Evolutionary conservation across 2,329 filamentous ascomycete genomes (phyloP), one percentile per base, ranked within the genome.

Genomic region (Penicillium sp.): DNA sequence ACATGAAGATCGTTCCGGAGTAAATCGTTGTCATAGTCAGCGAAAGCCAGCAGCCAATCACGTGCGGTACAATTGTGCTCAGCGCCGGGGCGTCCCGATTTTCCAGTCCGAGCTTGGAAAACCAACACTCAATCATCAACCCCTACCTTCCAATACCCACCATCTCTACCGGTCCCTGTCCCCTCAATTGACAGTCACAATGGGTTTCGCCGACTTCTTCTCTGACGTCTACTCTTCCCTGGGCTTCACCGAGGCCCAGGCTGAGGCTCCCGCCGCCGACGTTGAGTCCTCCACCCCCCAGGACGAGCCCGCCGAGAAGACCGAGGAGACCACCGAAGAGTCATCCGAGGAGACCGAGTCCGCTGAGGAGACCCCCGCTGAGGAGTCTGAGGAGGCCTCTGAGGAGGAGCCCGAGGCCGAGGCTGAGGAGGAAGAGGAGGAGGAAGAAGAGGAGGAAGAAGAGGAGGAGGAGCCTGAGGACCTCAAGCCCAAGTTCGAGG

Each of bases 401-500:
- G 86, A 84, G 35, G 84, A 81, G 44, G 79, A 87, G 46, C 88
- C 87, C 24, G 88, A 89, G 46, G 87, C 89, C 29, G 88, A 89
- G 39, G 88, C 91, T 19, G 90, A 93, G 58, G 90, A 93, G 52
- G 90, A 93, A 61, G 89, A 87, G 44, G 89, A 87, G 26, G 88
- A 89, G 44, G 87, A 89, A 33, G 88, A 89, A 35, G 88, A 91
- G 21, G 90, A 93, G 58, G 90, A 95, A 52, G 90, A 93, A 61
- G 89, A 93, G 60, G 88, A 91, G 60, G 89, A 92, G 63, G 90
- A 95, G 80, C 80, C 85, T 61, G 87, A 89, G 68, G 93, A 98
- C 76, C 87, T 89, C 68, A 96, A 96, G 85, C 90, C 93, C 61
- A 85, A 86, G 77, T 79, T 98, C 61, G 90, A 96, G 80, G 91